These are phyloP conservation scores for Globisporangium iwayamae DNA, from an alignment of 352 stramenopile species.

Conservation along the genomic window DNA sequence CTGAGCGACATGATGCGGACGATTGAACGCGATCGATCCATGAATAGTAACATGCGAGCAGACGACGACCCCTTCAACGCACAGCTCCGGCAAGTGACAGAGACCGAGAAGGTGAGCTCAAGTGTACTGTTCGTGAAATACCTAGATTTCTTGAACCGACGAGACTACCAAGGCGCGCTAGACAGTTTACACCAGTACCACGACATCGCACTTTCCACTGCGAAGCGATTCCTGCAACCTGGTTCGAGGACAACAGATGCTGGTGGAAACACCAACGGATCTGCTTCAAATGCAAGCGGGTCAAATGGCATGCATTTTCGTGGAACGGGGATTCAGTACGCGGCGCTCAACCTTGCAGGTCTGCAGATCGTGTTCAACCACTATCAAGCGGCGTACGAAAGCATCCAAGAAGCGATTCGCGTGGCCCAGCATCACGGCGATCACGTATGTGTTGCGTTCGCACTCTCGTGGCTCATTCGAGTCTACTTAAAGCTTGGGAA, in stretches of 20 bases:
- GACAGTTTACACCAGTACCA: conserved; percentile 93
- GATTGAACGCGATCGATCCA: conserved; percentile 16
- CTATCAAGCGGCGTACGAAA: conserved; percentile 67
- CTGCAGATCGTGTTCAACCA: conserved; percentile 87
- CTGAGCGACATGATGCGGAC: conserved; percentile 42
- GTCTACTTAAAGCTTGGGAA: conserved; percentile 63
- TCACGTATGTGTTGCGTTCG: conserved; percentile 90
- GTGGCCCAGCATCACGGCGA: conserved; percentile 92
- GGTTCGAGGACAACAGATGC: not conserved
- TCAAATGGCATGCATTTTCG: conserved; percentile 39
- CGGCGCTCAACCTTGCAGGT: conserved; percentile 84
- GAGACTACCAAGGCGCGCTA: conserved; percentile 84
- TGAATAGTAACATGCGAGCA: conserved; percentile 4
- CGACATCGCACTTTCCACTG: conserved; percentile 80
- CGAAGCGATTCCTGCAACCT: not conserved
- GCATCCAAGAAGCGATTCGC: conserved; percentile 90
- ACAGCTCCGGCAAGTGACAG: not conserved
- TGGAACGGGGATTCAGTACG: conserved; percentile 86
- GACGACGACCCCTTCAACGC: conserved; percentile 6
- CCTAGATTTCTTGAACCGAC: conserved; percentile 73
- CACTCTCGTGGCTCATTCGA: conserved; percentile 84
- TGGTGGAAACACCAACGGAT: not conserved
- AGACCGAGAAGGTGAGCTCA: conserved; percentile 26
- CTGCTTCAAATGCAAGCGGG: conserved; percentile 12
- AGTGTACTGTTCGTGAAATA: conserved; percentile 85